Evolutionary conservation across 768 basidiomycete species (phyloP), one percentile per base, ranked within the genome.

Genomic region (Pleurotus tuoliensis): DNA sequence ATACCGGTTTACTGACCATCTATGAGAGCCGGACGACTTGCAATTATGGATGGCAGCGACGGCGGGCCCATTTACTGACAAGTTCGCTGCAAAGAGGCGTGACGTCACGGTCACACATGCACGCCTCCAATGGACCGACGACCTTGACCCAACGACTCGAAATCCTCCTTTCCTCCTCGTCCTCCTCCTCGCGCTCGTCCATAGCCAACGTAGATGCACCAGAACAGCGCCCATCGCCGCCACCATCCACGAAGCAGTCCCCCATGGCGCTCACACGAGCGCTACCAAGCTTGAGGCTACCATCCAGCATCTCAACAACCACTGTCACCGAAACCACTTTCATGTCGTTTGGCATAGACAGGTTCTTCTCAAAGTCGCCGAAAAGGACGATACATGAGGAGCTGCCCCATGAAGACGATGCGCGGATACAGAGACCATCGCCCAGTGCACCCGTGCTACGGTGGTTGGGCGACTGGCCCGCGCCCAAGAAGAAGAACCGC

Each of bases 31-130:
- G 82, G 79, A 1, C 62, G 66, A 3, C 79, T 74, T 27, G 78
- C 77, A 9, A 85, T 72, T 1, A 82, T 69, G 11, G 80, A 84
- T 6, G 80, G 82, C 57, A 80, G 69, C 49, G 68, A 70, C 25
- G 48, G 53, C n/a, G 44, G 27, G 51, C 18, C 43, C 16, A 25
- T 16, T n/a, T n/a, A 38, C n/a, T n/a, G 50, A 5, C 39, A 11
- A 34, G 30, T 34, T 41, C 34, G 27, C 13, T 37, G 15, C 25
- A 34, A 41, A 53, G 18, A 25, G 4, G 62, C 61, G 72, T 73
- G 72, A 73, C 70, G 70, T 73, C 69, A 74, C 67, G 20, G 38
- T 49, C 49, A 55, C 44, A 45, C 38, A 37, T 41, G 37, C 47
- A 37, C 30, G 25, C 25, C 41, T 48, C 49, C 40, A 59, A 63